phyloP scores from a whole-genome alignment of 192 early-diverging fungal genomes.

The Oehlia diaphana region DNA sequence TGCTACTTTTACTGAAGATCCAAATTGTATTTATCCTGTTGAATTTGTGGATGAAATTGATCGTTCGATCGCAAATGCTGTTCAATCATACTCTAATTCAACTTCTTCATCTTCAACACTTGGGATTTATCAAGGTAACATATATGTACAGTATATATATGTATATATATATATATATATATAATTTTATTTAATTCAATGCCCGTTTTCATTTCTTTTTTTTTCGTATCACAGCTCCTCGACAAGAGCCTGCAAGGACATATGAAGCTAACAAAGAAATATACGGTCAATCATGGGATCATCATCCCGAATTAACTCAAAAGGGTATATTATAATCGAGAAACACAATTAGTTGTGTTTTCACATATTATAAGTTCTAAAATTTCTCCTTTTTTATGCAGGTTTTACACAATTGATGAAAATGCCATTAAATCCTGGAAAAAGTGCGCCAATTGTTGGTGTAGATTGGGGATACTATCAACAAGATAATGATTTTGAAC shows the following conservation, averaged over 20 bases:
- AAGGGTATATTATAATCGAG: neutral
- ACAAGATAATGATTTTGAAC: neutral
- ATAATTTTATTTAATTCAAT: no score
- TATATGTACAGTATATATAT: neutral
- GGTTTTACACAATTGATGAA: neutral
- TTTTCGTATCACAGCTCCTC: neutral
- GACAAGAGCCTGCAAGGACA: neutral
- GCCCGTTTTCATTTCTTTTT: neutral
- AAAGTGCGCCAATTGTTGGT: neutral
- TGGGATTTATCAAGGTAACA: neutral
- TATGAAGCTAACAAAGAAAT: neutral
- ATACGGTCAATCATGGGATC: neutral
- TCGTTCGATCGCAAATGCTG: neutral
- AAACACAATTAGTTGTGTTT: no score
- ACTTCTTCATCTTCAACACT: neutral
- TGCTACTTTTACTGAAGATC: neutral
- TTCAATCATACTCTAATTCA: neutral
- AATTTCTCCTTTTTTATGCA: neutral
- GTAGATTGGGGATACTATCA: neutral
- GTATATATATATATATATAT: neutral
- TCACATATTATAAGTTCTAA: neutral
- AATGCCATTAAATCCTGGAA: conserved; percentile 11
- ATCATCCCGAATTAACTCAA: neutral
- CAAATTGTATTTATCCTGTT: neutral
- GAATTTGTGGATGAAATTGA: conserved; percentile 13